Percentiles rank a stretch among this genome's conserved stretches.
Evolutionary conservation across 2,329 filamentous ascomycete genomes (phyloP).

Genomic region (Dendrostoma leiphaemia): DNA sequence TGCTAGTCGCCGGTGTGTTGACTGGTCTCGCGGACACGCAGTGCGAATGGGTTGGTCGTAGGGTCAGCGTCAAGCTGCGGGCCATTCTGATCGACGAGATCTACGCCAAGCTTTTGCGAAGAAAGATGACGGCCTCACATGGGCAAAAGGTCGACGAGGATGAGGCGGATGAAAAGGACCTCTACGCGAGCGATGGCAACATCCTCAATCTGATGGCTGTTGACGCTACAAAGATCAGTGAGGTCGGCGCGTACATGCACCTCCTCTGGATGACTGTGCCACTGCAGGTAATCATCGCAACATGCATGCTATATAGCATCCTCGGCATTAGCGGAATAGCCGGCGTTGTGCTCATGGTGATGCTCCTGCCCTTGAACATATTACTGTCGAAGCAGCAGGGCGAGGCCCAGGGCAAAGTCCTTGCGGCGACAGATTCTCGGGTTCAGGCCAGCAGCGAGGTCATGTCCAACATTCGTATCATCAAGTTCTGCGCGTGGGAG

Average conservation of each 20-base stretch:
- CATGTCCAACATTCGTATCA: slow-evolving; percentile 94
- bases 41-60: slow-evolving; percentile 89
- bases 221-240: slow-evolving; percentile 97
- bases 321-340: slow-evolving; percentile 92
- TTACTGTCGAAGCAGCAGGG: slow-evolving; percentile 83
- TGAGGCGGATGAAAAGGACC: slow-evolving; percentile 48
- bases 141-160: slow-evolving; percentile 69
- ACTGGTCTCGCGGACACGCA: slow-evolving; percentile 83
- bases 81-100: slow-evolving; percentile 97
- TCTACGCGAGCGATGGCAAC: slow-evolving; percentile 89
- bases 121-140: slow-evolving; percentile 77
- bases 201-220: slow-evolving; percentile 99
- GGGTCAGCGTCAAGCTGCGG: slow-evolving; percentile 87
- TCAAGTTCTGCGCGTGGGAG: slow-evolving; percentile 99
- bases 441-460: slow-evolving; percentile 98
- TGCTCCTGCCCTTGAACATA: slow-evolving; percentile 89
- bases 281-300: slow-evolving; percentile 78
- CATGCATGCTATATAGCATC: slow-evolving; percentile 81
- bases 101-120: slow-evolving; percentile 92
- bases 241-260: slow-evolving; percentile 91
- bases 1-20: slow-evolving; percentile 78
- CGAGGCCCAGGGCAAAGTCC: slow-evolving; percentile 82
- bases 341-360: slow-evolving; percentile 83
- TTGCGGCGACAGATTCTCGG: slow-evolving; percentile 89
- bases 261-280: slow-evolving; percentile 90